These are phyloP conservation scores for Pyropia yezoensis DNA, from an alignment of 23 red algal genomes.

Conservation along the genomic window DNA sequence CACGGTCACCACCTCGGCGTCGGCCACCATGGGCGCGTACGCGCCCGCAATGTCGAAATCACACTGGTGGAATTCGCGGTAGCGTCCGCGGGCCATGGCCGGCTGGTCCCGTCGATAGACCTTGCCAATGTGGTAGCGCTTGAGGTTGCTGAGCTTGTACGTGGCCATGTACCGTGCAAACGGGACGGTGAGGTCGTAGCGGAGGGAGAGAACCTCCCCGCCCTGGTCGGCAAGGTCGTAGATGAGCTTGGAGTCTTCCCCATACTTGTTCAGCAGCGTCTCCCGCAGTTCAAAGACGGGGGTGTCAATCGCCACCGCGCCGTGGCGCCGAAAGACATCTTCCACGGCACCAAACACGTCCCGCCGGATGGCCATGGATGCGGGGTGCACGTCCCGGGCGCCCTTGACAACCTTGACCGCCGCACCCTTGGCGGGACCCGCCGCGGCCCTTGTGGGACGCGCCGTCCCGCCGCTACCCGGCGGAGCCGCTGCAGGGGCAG, in stretches of 20 bases:
- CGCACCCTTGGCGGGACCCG: too few species aligned
- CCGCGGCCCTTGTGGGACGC: too few species aligned
- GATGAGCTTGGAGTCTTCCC: conserved; percentile 99
- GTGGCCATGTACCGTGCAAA: conserved; percentile 93
- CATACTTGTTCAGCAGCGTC: conserved; percentile 88
- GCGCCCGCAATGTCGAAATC: conserved; percentile 98
- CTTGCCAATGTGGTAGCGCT: conserved; percentile 90
- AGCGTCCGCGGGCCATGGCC: conserved; percentile 87
- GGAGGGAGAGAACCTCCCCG: conserved; percentile 81
- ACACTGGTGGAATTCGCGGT: conserved; percentile 99
- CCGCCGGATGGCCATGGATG: conserved; percentile 88
- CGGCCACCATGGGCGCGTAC: conserved; percentile 70
- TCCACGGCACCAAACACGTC: conserved; percentile 67
- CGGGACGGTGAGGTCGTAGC: conserved; percentile 95
- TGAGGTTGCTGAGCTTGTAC: conserved; percentile 75
- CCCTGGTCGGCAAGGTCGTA: conserved; percentile 94
- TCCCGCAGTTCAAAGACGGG: conserved; percentile 96
- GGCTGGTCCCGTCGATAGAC: conserved; percentile 96
- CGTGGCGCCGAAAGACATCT: conserved; percentile 78
- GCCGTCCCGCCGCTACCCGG: too few species aligned
- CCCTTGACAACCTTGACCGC: conserved; percentile 33
- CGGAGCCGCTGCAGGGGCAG: too few species aligned
- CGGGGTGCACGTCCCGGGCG: conserved; percentile 76
- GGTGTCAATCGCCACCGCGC: conserved; percentile 97
- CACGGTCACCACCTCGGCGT: conserved; percentile 84